Evolutionary conservation across 768 basidiomycete genomes (phyloP).

Genomic region (Amanita brunnescens): DNA sequence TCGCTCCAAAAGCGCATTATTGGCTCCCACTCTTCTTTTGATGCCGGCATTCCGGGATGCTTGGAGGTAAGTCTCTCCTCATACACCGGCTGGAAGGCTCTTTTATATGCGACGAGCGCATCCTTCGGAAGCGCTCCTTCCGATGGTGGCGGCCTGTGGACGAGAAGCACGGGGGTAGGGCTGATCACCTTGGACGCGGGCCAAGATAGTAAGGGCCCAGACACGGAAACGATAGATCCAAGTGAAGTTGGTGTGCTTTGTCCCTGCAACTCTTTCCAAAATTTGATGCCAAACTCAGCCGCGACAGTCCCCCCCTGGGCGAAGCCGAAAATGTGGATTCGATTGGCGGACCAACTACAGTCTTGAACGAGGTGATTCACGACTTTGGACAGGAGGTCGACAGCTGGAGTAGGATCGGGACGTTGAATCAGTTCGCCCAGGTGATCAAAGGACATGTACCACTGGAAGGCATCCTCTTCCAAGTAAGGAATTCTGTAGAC

Average conservation of each 20-base stretch:
- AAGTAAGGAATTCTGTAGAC: conserved; percentile 61
- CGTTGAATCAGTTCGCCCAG: conserved; percentile 63
- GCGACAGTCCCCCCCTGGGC: conserved; percentile 81
- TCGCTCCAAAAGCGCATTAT: conserved; percentile 88
- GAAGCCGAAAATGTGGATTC: conserved; percentile 86
- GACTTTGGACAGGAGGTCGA: conserved; percentile 45
- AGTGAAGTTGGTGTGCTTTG: conserved; percentile 25
- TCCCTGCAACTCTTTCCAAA: conserved; percentile 36
- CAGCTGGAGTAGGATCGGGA: conserved; percentile 67
- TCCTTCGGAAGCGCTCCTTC: conserved; percentile 34
- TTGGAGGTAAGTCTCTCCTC: conserved; percentile 41
- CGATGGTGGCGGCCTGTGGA: conserved; percentile 43
- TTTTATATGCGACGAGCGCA: conserved; percentile 46
- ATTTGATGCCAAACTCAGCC: conserved; percentile 51
- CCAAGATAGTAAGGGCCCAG: conserved; percentile 71
- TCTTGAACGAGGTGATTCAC: conserved; percentile 48
- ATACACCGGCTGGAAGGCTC: conserved; percentile 42
- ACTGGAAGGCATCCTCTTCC: conserved; percentile 74
- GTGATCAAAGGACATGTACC: conserved; percentile 77
- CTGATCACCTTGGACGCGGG: conserved; percentile 48
- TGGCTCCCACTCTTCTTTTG: conserved; percentile 70
- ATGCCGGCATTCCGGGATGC: conserved; percentile 62
- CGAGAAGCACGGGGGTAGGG: conserved; percentile 55
- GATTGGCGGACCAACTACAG: conserved; percentile 55
- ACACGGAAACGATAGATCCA: conserved; percentile 61